These are phyloP conservation scores for Excoecaria agallocha DNA, from an alignment of 345 rosid species.

Conservation along the genomic window DNA sequence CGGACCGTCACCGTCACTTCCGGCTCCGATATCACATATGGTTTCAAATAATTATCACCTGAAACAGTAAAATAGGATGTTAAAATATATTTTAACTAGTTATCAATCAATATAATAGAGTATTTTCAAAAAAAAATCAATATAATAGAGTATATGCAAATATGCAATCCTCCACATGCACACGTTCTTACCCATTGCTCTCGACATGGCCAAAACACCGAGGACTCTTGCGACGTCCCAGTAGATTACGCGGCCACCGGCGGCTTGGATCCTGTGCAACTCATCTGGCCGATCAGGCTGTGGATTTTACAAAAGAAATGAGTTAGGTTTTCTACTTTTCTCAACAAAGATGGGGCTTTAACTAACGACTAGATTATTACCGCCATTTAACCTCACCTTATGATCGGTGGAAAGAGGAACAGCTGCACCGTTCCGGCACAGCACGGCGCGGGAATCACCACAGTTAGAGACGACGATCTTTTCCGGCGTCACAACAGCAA, in stretches of 20 bases:
- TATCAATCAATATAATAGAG: not conserved
- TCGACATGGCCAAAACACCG: conserved; percentile 86
- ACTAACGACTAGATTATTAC: too few relatives aligned
- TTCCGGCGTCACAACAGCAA: conserved; percentile 60
- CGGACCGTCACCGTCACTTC: conserved; percentile 68
- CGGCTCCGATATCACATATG: conserved; percentile 80
- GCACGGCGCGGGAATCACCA: conserved; percentile 90
- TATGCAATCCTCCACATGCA: too few relatives aligned
- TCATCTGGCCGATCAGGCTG: conserved; percentile 96
- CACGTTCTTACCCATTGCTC: conserved; percentile 64
- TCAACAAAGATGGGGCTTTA: too few relatives aligned
- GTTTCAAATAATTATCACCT: conserved; percentile 89
- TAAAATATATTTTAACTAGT: too few relatives aligned
- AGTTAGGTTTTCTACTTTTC: not conserved
- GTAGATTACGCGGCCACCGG: conserved; percentile 81
- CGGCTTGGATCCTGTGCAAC: conserved; percentile 56
- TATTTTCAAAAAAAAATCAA: too few relatives aligned
- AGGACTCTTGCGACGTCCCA: conserved; percentile 88
- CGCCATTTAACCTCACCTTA: conserved; percentile 39
- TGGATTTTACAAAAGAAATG: not conserved
- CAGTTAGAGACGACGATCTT: conserved; percentile 73
- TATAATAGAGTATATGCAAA: too few relatives aligned
- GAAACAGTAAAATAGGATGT: not conserved
- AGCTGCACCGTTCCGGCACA: conserved; percentile 73
- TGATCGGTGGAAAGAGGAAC: conserved; percentile 77